Evolutionary conservation across 441 rosid genomes (phyloP).

Genomic region (Kokia cookei): DNA sequence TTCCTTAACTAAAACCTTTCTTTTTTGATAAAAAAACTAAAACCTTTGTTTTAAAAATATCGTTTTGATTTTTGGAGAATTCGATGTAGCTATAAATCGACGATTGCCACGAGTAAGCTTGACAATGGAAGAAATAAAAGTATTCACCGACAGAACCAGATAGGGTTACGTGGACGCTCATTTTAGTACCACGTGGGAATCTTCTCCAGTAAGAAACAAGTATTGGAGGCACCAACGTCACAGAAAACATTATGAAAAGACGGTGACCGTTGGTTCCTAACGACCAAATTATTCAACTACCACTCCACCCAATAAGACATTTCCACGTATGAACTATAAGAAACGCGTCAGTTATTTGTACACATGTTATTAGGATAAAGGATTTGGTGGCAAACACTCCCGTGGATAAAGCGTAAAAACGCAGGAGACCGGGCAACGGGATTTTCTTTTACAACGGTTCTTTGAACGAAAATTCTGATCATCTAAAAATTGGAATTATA

Average conservation of each 20-base stretch:
- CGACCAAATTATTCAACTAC: background rate
- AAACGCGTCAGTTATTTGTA: background rate
- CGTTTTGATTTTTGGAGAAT: background rate
- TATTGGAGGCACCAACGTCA: background rate
- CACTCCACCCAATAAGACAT: background rate
- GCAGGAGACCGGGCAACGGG: background rate
- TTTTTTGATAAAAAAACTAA: background rate
- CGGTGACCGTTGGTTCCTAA: background rate
- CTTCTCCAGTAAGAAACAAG: background rate
- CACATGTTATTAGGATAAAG: background rate
- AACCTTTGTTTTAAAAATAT: background rate
- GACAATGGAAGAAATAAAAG: background rate
- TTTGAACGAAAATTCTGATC: background rate
- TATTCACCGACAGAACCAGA: conserved; percentile 17
- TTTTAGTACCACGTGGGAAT: background rate
- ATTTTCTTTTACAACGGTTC: background rate
- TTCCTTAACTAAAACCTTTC: too few relatives aligned
- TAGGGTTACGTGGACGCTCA: background rate
- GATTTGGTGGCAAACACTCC: background rate
- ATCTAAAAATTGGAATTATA: background rate
- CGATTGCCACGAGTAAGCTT: conserved; percentile 6
- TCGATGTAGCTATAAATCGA: background rate
- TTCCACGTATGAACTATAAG: background rate
- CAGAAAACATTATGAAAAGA: background rate
- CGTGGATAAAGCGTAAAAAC: background rate